A percentile compares a stretch with the other conserved stretches of the same genome.
These are phyloP conservation scores for Aspergillus coremiiformis DNA, from an alignment of 495 filamentous ascomycete genomes.

Conservation along the genomic window DNA sequence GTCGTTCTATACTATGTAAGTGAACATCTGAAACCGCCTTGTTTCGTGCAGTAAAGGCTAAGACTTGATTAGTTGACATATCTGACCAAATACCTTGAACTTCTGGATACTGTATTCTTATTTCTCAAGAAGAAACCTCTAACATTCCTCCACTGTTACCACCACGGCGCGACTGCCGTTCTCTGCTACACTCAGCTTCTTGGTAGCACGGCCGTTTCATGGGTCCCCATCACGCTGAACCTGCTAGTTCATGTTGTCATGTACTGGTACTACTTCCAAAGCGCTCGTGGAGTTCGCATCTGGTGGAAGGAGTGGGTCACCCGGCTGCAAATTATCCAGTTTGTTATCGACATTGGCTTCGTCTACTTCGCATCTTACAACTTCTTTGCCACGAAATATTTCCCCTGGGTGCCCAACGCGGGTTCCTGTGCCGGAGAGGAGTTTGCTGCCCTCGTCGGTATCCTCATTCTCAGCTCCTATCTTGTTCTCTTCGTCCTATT, in stretches of 20 bases:
- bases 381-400: constrained; percentile 88
- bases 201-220: constrained; percentile 56
- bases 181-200: constrained; percentile 63
- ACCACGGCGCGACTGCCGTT: constrained; percentile 60
- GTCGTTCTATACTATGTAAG: constrained; percentile 60
- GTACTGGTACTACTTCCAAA: constrained; percentile 57
- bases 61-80: constrained; percentile 46
- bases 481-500: constrained; percentile 65
- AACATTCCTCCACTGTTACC: constrained; percentile 62
- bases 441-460: constrained; percentile 86
- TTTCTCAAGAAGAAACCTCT: constrained; percentile 63
- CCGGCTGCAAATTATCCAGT: constrained; percentile 47
- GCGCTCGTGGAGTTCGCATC: constrained; percentile 47
- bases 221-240: constrained; percentile 59
- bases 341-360: constrained; percentile 58
- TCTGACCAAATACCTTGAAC: constrained; percentile 59
- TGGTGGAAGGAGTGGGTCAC: constrained; percentile 55
- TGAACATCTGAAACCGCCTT: background rate
- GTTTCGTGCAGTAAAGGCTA: background rate
- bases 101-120: constrained; percentile 59
- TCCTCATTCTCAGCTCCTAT: constrained; percentile 84
- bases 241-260: constrained; percentile 57
- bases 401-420: constrained; percentile 65
- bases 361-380: constrained; percentile 92
- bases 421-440: constrained; percentile 90